Evolutionary conservation across 2,329 filamentous ascomycete genomes (phyloP).

Genomic region (Byssothecium circinans): DNA sequence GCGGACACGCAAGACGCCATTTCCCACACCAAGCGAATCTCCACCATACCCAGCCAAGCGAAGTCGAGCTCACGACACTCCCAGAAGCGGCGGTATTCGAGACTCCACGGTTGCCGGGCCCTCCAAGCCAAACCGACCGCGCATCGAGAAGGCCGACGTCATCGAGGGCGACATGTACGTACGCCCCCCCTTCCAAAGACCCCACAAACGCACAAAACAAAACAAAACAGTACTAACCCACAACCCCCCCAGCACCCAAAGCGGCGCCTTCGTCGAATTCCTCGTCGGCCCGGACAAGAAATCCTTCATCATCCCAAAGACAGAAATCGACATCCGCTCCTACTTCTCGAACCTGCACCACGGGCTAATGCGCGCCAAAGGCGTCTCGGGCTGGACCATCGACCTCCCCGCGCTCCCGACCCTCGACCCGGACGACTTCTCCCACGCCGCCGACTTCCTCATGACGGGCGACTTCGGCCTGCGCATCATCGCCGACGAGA

Average conservation of each 20-base stretch:
- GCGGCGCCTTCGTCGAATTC: constrained; percentile 24
- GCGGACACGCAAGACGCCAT: background rate
- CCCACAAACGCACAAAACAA: too few species aligned
- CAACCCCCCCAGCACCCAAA: constrained; percentile 11
- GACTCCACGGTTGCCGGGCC: background rate
- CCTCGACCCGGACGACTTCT: constrained; percentile 26
- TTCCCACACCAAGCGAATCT: background rate
- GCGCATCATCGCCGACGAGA: constrained; percentile 13
- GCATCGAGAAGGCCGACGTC: background rate
- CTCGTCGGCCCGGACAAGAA: constrained; percentile 19
- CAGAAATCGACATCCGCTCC: constrained; percentile 13
- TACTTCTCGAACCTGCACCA: constrained; percentile 18
- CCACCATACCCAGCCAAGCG: background rate
- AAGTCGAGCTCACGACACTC: background rate
- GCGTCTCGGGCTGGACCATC: constrained; percentile 20
- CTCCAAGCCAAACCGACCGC: background rate
- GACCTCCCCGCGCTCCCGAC: constrained; percentile 16
- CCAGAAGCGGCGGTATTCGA: background rate
- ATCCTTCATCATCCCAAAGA: constrained; percentile 12
- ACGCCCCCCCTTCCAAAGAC: background rate
- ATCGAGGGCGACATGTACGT: constrained; percentile 2
- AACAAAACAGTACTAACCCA: background rate
- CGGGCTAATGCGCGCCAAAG: constrained; percentile 14
- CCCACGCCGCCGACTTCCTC: constrained; percentile 27
- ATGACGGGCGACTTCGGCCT: constrained; percentile 23